phyloP scores from a whole-genome alignment of 2,329 filamentous ascomycete species.

The Ceratocystis colombiana region DNA sequence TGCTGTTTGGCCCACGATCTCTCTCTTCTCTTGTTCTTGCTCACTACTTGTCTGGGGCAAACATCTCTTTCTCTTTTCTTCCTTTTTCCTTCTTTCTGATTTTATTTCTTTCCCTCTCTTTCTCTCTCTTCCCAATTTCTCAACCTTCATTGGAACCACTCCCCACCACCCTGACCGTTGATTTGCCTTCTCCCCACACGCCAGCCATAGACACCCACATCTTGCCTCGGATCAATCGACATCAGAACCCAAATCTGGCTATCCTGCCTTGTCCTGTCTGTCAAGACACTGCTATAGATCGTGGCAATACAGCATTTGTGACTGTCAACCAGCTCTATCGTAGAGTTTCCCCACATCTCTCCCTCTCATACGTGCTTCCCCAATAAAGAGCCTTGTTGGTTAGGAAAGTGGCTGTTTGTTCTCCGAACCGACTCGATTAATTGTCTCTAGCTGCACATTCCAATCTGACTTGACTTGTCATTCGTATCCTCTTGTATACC shows the following conservation, averaged over 20 bases:
- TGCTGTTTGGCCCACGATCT: not conserved
- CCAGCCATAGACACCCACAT: not conserved
- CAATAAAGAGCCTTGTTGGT: not conserved
- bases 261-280: conserved; percentile 3
- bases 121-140: not conserved
- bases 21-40: not conserved
- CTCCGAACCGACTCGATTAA: too few relatives aligned
- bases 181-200: not conserved
- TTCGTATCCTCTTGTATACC: too few relatives aligned
- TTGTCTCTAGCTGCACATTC: too few relatives aligned
- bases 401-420: too few relatives aligned
- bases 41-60: too few relatives aligned
- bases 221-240: not conserved
- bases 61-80: conserved; percentile 3
- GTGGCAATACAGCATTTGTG: not conserved
- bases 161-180: not conserved
- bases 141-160: not conserved
- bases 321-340: not conserved
- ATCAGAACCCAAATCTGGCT: not conserved
- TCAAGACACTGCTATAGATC: conserved; percentile 8
- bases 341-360: conserved; percentile 9
- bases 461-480: too few relatives aligned
- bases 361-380: not conserved
- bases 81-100: not conserved
- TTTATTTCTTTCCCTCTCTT: not conserved